Base-by-base conservation (phyloP, 164 flowering plant genomes). In the Aristolochia contorta region DNA sequence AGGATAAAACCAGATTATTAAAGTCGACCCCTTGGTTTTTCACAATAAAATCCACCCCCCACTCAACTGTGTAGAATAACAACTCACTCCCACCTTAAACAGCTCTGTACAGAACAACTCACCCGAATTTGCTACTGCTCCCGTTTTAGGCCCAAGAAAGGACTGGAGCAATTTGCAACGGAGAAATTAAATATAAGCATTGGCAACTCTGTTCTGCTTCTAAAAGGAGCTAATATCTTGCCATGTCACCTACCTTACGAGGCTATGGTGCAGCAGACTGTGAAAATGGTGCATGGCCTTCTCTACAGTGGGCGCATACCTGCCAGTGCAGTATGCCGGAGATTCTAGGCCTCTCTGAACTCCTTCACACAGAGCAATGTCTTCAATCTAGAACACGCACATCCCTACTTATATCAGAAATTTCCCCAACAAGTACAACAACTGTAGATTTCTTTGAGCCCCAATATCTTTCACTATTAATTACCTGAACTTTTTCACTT, bases 231-330 rank as follows among this genome's bases (percentile, higher is more conserved):
- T 10, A 10, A 14, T 15, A 12, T 22, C 30, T 12, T 52, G 23
- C 4, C 27, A 23, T 19, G 22, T 61, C 64, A 51, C 3, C 20
- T 46, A 50, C 21, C 46, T n/a, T 16, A 43, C 54, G 47, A 66
- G 60, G 47, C 48, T 66, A n/a, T 66, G 32, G 24, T 60, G 59
- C 19, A 66, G 69, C 19, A 59, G 46, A 32, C 69, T 57, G 67
- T 92, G 98, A 62, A 92, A 92, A 74, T 89, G 96, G 59, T 87
- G 87, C 93, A 92, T 89, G 49, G 96, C 83, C 56, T 73, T 74
- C 75, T 92, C 98, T 14, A 89, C 82, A 2, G 73, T 51, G 0
- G 96, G 91, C 48, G 88, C 92, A 69, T 89, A 89, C 62, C 98
- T 75, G 47, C 96, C 96, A 54, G 69, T 56, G 59, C 59, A 54